Conservation (phyloP, 2,329 filamentous ascomycete genomes). For the Scytalidium sp. region DNA sequence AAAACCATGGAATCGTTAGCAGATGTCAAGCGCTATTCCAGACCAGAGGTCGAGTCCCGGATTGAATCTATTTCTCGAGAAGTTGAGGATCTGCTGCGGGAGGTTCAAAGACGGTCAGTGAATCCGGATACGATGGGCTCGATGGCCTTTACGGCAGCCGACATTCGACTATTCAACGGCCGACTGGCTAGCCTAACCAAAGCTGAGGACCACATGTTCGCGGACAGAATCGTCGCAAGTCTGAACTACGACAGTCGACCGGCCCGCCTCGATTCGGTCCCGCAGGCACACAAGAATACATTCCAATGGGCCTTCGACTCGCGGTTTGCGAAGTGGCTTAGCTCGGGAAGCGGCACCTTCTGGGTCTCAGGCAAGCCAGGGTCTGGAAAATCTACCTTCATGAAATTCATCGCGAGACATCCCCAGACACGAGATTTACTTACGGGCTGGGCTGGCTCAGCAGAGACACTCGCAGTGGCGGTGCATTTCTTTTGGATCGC, state of each 20-base stretch:
- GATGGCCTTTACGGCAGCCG: background rate
- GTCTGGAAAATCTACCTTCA: conserved; percentile 43
- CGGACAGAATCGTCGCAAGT: background rate
- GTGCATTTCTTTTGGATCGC: conserved; percentile 46
- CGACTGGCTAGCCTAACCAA: background rate
- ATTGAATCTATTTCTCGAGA: background rate
- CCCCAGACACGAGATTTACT: conserved; percentile 10
- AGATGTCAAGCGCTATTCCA: background rate
- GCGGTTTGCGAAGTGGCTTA: conserved; percentile 21
- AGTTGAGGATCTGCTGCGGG: background rate
- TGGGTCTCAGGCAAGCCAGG: conserved; percentile 41
- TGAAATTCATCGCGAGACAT: conserved; percentile 34
- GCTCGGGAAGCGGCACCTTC: conserved; percentile 22
- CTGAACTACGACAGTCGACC: background rate
- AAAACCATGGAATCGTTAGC: background rate
- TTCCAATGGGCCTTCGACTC: background rate
- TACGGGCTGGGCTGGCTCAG: conserved; percentile 23
- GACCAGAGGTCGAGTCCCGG: background rate
- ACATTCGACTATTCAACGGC: background rate
- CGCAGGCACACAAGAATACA: background rate
- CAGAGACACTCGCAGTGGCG: conserved; percentile 20
- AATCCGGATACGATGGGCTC: background rate
- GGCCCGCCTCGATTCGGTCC: background rate
- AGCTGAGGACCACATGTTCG: background rate
- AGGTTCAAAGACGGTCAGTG: background rate